Evolutionary conservation across 768 basidiomycete genomes (phyloP).

Genomic region (Kwoniella dejecticola): DNA sequence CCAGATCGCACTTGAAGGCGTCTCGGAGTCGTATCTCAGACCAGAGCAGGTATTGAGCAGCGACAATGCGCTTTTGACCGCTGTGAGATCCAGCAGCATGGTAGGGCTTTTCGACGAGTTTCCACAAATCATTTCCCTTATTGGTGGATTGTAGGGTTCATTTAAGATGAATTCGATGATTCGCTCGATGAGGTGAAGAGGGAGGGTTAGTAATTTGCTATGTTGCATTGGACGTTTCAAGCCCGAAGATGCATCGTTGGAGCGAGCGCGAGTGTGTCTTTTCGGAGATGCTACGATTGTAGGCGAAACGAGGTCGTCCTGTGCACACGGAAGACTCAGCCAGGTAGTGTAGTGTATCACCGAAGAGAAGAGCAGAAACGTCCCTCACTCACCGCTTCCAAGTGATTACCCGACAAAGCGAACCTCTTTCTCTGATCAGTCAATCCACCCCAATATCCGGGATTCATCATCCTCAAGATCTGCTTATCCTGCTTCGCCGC

Average conservation of each 20-base stretch:
- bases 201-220: background rate
- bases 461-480: background rate
- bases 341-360: background rate
- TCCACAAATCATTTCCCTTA: background rate
- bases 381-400: conserved; percentile 11
- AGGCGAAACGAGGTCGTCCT: conserved; percentile 16
- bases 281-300: background rate
- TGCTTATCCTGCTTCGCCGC: background rate
- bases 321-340: background rate
- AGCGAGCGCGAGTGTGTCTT: no score
- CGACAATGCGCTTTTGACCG: background rate
- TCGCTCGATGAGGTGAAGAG: no score
- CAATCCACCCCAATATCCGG: conserved; percentile 27
- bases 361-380: background rate
- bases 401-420: conserved; percentile 11
- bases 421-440: conserved; percentile 14
- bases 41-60: background rate
- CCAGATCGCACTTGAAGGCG: conserved; percentile 21
- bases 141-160: no score
- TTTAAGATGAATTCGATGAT: background rate
- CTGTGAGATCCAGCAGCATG: background rate
- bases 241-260: background rate
- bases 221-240: background rate
- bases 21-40: background rate
- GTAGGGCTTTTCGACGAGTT: no score